Evolutionary conservation across 331 rosid genomes (phyloP).

Genomic region (Spiraea crenata): DNA sequence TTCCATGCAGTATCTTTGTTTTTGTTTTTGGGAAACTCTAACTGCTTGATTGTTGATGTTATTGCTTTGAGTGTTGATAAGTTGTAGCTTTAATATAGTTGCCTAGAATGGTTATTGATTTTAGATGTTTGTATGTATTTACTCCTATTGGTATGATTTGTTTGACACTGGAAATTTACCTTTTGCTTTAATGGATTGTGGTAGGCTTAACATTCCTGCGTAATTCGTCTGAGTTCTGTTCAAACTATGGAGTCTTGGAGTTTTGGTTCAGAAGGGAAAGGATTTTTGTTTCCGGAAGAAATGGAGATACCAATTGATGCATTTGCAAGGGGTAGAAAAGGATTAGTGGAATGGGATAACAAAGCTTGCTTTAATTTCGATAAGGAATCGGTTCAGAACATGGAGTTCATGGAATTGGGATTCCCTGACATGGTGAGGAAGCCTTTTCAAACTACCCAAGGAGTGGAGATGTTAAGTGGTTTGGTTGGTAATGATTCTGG

Average conservation of each 20-base stretch:
- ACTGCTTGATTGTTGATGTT: slow-evolving; percentile 7
- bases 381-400: slow-evolving; percentile 43
- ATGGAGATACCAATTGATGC: slow-evolving; percentile 60
- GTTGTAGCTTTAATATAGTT: slow-evolving; percentile 16
- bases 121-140: slow-evolving; percentile 11
- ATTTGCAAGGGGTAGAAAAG: slow-evolving; percentile 45
- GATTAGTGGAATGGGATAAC: slow-evolving; percentile 49
- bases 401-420: slow-evolving; percentile 56
- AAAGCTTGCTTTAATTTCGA: slow-evolving; percentile 40
- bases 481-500: slow-evolving; percentile 42
- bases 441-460: slow-evolving; percentile 34
- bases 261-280: slow-evolving; percentile 54
- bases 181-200: slow-evolving; percentile 27
- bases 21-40: slow-evolving; percentile 16
- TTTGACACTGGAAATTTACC: background rate
- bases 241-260: slow-evolving; percentile 72
- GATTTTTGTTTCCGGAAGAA: slow-evolving; percentile 54
- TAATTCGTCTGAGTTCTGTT: slow-evolving; percentile 23
- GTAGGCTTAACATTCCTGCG: slow-evolving; percentile 30
- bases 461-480: slow-evolving; percentile 37
- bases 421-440: slow-evolving; percentile 43
- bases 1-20: slow-evolving; percentile 12
- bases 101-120: slow-evolving; percentile 12
- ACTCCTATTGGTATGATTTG: background rate
- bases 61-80: slow-evolving; percentile 15